Evolutionary conservation across 1,284 basidiomycete species (phyloP).

Genomic region (Flammula alnicola): DNA sequence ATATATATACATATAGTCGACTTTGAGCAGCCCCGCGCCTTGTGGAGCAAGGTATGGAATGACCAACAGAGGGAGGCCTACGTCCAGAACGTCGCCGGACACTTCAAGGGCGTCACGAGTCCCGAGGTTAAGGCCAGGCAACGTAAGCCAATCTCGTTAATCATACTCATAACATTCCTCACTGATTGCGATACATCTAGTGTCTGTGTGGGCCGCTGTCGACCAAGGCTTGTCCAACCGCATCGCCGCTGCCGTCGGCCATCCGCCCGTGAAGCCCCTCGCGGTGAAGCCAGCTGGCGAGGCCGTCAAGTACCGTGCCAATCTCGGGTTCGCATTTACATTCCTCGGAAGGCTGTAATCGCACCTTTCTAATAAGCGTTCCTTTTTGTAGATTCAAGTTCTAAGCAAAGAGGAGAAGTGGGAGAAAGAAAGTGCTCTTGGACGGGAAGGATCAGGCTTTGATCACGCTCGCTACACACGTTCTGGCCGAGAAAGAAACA

Average conservation of each 20-base stretch:
- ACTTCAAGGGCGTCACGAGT: conserved; percentile 72
- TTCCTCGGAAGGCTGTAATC: too few species aligned
- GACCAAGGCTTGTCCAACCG: conserved; percentile 74
- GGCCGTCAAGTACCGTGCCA: conserved; percentile 56
- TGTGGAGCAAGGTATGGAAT: conserved; percentile 82
- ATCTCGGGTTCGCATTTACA: conserved; percentile 43
- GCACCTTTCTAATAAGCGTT: too few species aligned
- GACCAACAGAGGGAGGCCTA: conserved; percentile 72
- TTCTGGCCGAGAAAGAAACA: too few species aligned
- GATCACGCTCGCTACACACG: too few species aligned
- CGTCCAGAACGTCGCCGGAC: conserved; percentile 78
- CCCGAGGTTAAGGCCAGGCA: conserved; percentile 69
- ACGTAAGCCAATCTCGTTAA: conserved; percentile 49
- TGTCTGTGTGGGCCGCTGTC: conserved; percentile 82
- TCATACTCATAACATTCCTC: background rate
- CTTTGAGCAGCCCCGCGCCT: conserved; percentile 87
- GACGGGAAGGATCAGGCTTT: too few species aligned
- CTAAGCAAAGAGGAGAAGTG: too few species aligned
- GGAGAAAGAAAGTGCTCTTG: too few species aligned
- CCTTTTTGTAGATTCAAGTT: too few species aligned
- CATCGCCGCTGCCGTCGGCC: conserved; percentile 74
- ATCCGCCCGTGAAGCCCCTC: conserved; percentile 62
- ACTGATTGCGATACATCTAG: conserved; percentile 53
- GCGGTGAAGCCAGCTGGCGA: conserved; percentile 64
- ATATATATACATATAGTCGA: conserved; percentile 69